A percentile compares a stretch with the other conserved stretches of the same genome.
Conservation (phyloP, 192 early-diverging fungal genomes). For the Coemansia sp. region DNA sequence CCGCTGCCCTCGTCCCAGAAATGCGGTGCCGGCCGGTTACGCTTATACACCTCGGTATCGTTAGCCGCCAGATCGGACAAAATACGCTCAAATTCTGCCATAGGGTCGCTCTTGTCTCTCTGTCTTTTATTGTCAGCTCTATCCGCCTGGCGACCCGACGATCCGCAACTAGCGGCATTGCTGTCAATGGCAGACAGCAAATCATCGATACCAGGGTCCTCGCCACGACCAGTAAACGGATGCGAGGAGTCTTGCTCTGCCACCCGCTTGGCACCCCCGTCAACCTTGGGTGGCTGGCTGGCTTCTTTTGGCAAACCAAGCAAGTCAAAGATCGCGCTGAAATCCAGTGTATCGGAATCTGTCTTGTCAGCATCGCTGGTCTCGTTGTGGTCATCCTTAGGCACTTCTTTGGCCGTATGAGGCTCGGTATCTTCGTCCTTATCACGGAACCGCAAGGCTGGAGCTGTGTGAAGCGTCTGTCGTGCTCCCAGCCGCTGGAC, state of each 20-base stretch:
- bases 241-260: not conserved
- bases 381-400: slow-evolving; percentile 4
- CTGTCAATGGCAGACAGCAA: slow-evolving; percentile 26
- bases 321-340: slow-evolving; percentile 36
- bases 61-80: slow-evolving; percentile 34
- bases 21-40: slow-evolving; percentile 26
- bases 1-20: slow-evolving; percentile 30
- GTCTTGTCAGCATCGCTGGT: not conserved
- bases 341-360: slow-evolving; percentile 5
- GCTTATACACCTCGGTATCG: slow-evolving; percentile 27
- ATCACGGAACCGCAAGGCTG: not conserved
- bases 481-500: not conserved
- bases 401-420: not conserved
- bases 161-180: slow-evolving; percentile 8
- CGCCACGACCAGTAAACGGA: not conserved
- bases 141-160: not conserved
- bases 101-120: slow-evolving; percentile 15
- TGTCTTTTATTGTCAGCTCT: not conserved
- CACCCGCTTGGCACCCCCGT: not conserved
- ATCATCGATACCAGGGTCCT: slow-evolving; percentile 22
- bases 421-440: not conserved
- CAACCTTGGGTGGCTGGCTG: not conserved
- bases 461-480: not conserved
- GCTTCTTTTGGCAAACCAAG: slow-evolving; percentile 15
- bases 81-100: slow-evolving; percentile 51